These are phyloP conservation scores for Rhododendron molle DNA, from an alignment of 148 eudicot species.

Conservation along the genomic window DNA sequence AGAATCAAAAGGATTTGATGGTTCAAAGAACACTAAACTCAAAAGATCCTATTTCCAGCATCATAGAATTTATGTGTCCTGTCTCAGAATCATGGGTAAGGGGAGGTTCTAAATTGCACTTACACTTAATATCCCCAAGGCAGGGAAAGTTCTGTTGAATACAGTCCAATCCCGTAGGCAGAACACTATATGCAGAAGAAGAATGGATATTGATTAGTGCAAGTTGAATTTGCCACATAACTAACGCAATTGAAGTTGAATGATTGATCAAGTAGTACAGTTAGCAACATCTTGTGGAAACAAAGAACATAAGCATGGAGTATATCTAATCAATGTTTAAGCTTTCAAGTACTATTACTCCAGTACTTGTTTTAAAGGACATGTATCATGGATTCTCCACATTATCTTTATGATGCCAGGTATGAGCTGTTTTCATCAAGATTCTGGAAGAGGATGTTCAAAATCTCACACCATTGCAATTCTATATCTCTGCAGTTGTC, in stretches of 20 bases:
- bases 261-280: no score
- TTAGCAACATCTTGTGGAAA: not conserved
- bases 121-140: conserved; percentile 13
- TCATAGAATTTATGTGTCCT: no score
- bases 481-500: not conserved
- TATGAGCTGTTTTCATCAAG: no score
- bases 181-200: conserved; percentile 16
- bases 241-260: no score
- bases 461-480: no score
- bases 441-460: no score
- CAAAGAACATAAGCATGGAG: not conserved
- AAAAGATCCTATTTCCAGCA: not conserved
- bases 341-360: not conserved
- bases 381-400: no score
- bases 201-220: not conserved
- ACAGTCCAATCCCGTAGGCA: conserved; percentile 27
- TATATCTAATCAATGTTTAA: not conserved
- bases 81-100: not conserved
- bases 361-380: no score
- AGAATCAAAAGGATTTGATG: not conserved
- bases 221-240: no score
- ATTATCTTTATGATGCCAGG: no score
- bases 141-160: no score
- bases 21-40: not conserved
- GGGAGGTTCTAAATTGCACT: conserved; percentile 8